Evolutionary conservation across 176 grass and related monocot genomes (phyloP), one percentile per base, ranked within the genome.

Genomic region (Tillandsia fasciculata): DNA sequence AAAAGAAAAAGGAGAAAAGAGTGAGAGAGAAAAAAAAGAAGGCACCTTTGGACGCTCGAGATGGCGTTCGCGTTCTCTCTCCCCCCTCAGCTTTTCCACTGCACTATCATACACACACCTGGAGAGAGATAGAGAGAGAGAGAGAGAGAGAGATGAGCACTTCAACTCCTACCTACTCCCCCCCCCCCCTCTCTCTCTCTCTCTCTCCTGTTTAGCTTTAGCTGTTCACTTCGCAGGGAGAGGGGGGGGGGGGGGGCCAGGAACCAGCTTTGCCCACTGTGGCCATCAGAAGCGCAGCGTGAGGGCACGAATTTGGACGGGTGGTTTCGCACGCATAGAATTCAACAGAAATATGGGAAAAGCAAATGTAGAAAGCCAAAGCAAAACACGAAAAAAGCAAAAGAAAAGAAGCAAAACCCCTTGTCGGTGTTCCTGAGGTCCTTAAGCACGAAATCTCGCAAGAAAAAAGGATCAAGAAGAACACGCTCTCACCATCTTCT

Each of bases 21-120:
- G 64, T 15, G 26, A 18, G 28, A 66, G 10, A 49, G 13, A 67
- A 22, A 48, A 67, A n/a, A 66, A 67, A 67, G 29, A 11, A 67
- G 42, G 65, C 33, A 67, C 65, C 65, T 67, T 67, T 67, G 65
- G 65, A 67, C 65, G 65, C 65, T 67, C 8, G 65, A 67, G 42
- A 48, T 49, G 65, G 42, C 65, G 27, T 67, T 67, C 28, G 65
- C 48, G 65, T 67, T 33, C 33, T 27, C 65, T 67, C 65, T 67
- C 17, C n/a, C 13, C 13, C 65, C 65, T 67, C 65, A 67, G 42
- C 65, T 67, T 67, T 66, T 49, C 65, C 65, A 67, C 65, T 48
- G 65, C 65, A 12, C n/a, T 49, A 49, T 67, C 65, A 67, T n/a
- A 67, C 12, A 27, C 27, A 42, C 65, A 67, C 12, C 65, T 67